Percentiles rank a stretch among this genome's conserved stretches.
phyloP scores from a whole-genome alignment of 768 basidiomycete genomes.

The Porpolomopsis calyptriformis region DNA sequence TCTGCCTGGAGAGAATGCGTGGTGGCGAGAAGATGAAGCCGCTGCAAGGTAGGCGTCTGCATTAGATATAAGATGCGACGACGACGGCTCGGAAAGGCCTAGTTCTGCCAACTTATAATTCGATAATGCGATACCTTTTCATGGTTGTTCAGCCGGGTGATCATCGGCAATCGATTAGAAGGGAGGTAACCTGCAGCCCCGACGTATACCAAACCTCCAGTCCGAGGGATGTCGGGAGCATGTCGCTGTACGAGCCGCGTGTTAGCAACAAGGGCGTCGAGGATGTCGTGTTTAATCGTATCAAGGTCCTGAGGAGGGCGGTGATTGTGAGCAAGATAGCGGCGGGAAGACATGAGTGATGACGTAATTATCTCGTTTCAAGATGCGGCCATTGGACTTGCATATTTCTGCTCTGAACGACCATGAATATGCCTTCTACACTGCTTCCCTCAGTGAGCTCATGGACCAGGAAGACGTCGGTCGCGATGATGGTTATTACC shows the following conservation, averaged over 20 bases:
- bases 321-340: background rate
- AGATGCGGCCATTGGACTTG: constrained; percentile 52
- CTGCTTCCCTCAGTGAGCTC: constrained; percentile 46
- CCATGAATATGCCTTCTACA: constrained; percentile 60
- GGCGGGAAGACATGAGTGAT: background rate
- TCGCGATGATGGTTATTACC: constrained; percentile 42
- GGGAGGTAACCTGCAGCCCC: constrained; percentile 17
- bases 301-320: constrained; percentile 4
- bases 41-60: constrained; percentile 8
- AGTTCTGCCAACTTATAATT: background rate
- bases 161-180: background rate
- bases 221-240: constrained; percentile 8
- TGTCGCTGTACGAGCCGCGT: constrained; percentile 17
- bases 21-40: background rate
- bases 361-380: background rate
- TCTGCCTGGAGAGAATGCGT: constrained; percentile 11
- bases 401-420: constrained; percentile 72
- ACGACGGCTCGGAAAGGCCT: background rate
- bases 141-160: constrained; percentile 1
- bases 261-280: constrained; percentile 16
- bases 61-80: constrained; percentile 5
- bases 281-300: constrained; percentile 13
- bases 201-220: constrained; percentile 19
- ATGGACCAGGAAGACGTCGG: constrained; percentile 22
- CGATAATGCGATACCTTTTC: constrained; percentile 3